A percentile compares a stretch with the other conserved stretches of the same genome.
phyloP scores from a whole-genome alignment of 73 alveolate species.

The Paramecium sonneborni region DNA sequence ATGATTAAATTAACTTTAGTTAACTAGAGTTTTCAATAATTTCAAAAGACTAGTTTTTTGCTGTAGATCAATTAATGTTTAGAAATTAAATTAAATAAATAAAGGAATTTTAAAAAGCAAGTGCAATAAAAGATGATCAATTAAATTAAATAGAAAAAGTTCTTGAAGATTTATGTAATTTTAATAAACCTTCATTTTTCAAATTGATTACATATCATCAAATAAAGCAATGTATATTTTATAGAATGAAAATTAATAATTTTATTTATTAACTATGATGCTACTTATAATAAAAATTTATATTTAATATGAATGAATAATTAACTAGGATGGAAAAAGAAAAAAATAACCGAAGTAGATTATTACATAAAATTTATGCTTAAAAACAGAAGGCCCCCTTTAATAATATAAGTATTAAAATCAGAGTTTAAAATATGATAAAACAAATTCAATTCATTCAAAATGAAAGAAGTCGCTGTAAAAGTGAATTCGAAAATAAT shows the following conservation, averaged over 20 bases:
- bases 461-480: not conserved
- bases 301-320: not conserved
- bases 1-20: not conserved
- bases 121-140: not conserved
- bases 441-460: not conserved
- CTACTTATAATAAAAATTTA: not conserved
- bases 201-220: not conserved
- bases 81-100: not conserved
- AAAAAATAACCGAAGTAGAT: not conserved
- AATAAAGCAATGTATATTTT: not conserved
- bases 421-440: slow-evolving; percentile 1
- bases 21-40: not conserved
- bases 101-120: not conserved
- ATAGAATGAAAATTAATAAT: not conserved
- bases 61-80: not conserved
- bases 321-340: not conserved
- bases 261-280: not conserved
- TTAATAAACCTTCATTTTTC: not conserved
- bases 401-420: not conserved
- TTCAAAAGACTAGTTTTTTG: not conserved
- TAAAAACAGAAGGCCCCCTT: slow-evolving; percentile 3
- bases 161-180: not conserved
- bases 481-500: not conserved
- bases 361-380: not conserved
- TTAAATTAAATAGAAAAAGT: not conserved